phyloP scores from a whole-genome alignment of 78 protist genomes.

The Cavenderia fasciculata region DNA sequence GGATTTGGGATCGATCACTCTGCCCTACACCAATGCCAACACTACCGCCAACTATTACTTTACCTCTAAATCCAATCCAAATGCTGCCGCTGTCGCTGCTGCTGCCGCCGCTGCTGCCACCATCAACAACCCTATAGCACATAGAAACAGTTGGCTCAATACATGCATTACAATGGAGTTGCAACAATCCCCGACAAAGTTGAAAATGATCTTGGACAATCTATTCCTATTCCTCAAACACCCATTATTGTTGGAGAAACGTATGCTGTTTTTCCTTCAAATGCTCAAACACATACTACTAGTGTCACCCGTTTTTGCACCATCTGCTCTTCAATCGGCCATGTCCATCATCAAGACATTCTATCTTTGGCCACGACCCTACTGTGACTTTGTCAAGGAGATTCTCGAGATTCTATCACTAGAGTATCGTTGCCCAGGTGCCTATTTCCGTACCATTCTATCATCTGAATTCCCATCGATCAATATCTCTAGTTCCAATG shows the following conservation, averaged over 20 bases:
- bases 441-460: slow-evolving; percentile 15
- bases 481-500: not conserved
- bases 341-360: slow-evolving; percentile 34
- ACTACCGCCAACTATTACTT: not conserved
- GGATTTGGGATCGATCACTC: not conserved
- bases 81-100: not conserved
- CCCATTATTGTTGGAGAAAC: slow-evolving; percentile 48
- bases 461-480: slow-evolving; percentile 40
- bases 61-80: not conserved
- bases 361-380: slow-evolving; percentile 55
- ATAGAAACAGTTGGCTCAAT: slow-evolving; percentile 21
- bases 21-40: not conserved
- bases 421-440: slow-evolving; percentile 59
- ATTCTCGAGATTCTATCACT: slow-evolving; percentile 41
- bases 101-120: not conserved
- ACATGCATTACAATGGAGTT: slow-evolving; percentile 7
- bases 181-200: not conserved
- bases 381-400: slow-evolving; percentile 51
- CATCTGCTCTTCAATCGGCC: not conserved
- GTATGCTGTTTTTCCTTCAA: slow-evolving; percentile 43
- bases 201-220: slow-evolving; percentile 43
- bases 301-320: slow-evolving; percentile 27
- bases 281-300: slow-evolving; percentile 62
- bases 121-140: not conserved
- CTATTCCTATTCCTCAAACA: slow-evolving; percentile 61